Percentiles rank a stretch among this genome's conserved stretches.
Evolutionary conservation across 2,329 filamentous ascomycete species (phyloP).

Genomic region (Ophiosphaerella narmari): DNA sequence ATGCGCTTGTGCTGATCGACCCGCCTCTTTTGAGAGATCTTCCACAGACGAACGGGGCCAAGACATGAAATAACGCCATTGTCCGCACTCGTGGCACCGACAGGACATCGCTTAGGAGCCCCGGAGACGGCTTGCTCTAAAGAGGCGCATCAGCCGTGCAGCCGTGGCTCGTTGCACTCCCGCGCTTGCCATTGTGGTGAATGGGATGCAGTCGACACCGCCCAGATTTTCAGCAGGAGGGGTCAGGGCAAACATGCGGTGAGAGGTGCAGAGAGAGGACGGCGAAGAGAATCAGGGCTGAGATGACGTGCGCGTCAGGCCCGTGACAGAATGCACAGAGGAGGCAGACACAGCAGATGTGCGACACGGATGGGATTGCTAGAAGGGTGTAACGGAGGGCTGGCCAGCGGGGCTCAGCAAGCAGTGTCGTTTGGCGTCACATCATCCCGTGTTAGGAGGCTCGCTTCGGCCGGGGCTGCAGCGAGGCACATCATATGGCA

Average conservation of each 20-base stretch:
- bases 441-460: slow-evolving; percentile 16
- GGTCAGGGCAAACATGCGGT: slow-evolving; percentile 28
- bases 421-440: slow-evolving; percentile 16
- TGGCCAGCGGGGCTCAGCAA: slow-evolving; percentile 11
- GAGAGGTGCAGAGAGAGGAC: slow-evolving; percentile 7
- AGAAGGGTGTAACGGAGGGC: not conserved
- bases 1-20: slow-evolving; percentile 48
- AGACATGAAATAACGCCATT: slow-evolving; percentile 40
- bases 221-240: slow-evolving; percentile 23
- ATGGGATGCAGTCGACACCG: slow-evolving; percentile 34
- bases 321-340: slow-evolving; percentile 3
- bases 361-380: slow-evolving; percentile 2
- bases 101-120: slow-evolving; percentile 32
- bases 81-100: slow-evolving; percentile 41
- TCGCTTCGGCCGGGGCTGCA: slow-evolving; percentile 28
- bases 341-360: not conserved
- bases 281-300: not conserved
- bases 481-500: slow-evolving; percentile 18
- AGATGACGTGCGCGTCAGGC: slow-evolving; percentile 17
- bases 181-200: slow-evolving; percentile 43
- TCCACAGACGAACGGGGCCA: slow-evolving; percentile 44
- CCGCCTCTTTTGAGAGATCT: slow-evolving; percentile 43
- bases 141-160: slow-evolving; percentile 29
- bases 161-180: slow-evolving; percentile 28
- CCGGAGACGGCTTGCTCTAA: slow-evolving; percentile 38